phyloP scores from a whole-genome alignment of 2,329 filamentous ascomycete species.

The Epichloe festucae region DNA sequence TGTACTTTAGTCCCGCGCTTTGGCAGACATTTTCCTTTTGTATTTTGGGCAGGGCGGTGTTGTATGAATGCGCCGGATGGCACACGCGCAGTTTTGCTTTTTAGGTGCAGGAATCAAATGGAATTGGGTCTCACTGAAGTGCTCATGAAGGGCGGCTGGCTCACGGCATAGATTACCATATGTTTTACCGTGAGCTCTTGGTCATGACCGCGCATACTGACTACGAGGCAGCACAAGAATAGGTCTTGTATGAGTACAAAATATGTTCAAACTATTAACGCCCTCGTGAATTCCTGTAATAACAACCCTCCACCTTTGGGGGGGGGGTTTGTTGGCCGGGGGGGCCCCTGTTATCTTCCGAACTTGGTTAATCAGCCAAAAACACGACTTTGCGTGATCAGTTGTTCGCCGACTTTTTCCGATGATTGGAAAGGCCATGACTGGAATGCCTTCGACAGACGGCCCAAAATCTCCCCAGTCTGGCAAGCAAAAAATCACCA shows the following conservation, averaged over 20 bases:
- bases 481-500: no score
- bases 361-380: no score
- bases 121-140: conserved; percentile 22
- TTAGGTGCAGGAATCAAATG: conserved; percentile 20
- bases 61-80: conserved; percentile 28
- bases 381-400: no score
- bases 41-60: conserved; percentile 27
- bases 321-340: no score
- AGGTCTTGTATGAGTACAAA: conserved; percentile 16
- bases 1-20: conserved; percentile 8
- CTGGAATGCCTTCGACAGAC: no score
- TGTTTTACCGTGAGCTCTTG: conserved; percentile 12
- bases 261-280: not conserved
- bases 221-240: conserved; percentile 11
- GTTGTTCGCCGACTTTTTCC: no score
- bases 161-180: not conserved
- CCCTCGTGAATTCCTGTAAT: no score
- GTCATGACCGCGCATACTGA: conserved; percentile 11
- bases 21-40: conserved; percentile 19
- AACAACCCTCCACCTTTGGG: no score
- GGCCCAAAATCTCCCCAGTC: no score
- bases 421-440: no score
- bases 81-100: conserved; percentile 24
- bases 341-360: no score
- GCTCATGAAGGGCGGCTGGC: conserved; percentile 16